A percentile compares a stretch with the other conserved stretches of the same genome.
Conservation (phyloP, 768 basidiomycete species). For the Tephrocybe rancida region DNA sequence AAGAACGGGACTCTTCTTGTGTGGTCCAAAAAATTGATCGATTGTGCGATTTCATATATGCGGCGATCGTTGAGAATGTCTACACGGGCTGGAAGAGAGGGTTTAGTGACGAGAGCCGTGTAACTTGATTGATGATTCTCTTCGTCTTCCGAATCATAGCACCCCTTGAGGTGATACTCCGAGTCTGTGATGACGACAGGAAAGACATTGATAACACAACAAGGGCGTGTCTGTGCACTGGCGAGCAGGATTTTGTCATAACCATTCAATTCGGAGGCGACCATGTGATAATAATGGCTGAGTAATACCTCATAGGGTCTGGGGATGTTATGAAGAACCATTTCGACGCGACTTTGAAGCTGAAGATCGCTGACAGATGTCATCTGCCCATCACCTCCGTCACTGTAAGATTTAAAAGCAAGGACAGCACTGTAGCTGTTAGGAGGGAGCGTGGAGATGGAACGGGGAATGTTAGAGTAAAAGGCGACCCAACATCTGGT, state of each 20-base stretch:
- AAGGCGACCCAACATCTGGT: slow-evolving; percentile 28
- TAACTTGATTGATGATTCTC: too few relatives aligned
- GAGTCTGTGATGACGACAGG: slow-evolving; percentile 5
- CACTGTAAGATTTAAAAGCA: slow-evolving; percentile 30
- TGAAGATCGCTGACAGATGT: background rate
- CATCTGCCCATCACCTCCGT: background rate
- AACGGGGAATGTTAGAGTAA: slow-evolving; percentile 30
- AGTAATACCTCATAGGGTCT: slow-evolving; percentile 26
- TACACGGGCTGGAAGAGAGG: background rate
- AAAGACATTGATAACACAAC: slow-evolving; percentile 15
- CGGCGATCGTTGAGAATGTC: background rate
- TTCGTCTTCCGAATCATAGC: too few relatives aligned
- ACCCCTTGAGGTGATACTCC: background rate
- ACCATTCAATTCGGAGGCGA: slow-evolving; percentile 23
- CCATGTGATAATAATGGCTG: slow-evolving; percentile 26
- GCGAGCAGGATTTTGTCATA: slow-evolving; percentile 22
- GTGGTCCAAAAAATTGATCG: background rate
- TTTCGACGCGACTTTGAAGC: background rate
- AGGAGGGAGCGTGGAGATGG: slow-evolving; percentile 13
- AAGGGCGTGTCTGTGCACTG: slow-evolving; percentile 7
- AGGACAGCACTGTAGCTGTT: slow-evolving; percentile 27
- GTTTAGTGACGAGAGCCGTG: background rate
- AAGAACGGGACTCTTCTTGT: slow-evolving; percentile 4
- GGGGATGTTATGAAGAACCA: slow-evolving; percentile 1
- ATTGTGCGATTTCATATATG: background rate